Percentiles rank a stretch among this genome's conserved stretches.
Conservation (phyloP, 1,284 basidiomycete species). For the Trichosporon faecale region DNA sequence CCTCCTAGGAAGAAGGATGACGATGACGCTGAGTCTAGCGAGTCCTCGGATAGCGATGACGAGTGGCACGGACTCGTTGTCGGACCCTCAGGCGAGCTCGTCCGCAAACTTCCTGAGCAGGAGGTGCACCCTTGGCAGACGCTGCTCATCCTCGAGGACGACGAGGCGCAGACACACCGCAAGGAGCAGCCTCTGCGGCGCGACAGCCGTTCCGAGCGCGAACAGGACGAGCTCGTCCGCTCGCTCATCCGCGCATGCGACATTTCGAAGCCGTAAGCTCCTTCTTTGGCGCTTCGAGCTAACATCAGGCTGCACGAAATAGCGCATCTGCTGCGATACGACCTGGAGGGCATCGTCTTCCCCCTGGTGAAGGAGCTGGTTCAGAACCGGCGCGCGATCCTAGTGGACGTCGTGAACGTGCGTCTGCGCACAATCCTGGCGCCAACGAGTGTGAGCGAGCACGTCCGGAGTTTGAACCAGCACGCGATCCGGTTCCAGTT, state of each 20-base stretch:
- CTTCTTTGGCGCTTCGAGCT: background rate
- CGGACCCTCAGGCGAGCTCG: slow-evolving; percentile 18
- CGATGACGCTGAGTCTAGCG: slow-evolving; percentile 54
- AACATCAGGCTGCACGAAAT: slow-evolving; percentile 72
- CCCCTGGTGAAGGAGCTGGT: slow-evolving; percentile 86
- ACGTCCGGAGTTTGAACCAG: slow-evolving; percentile 56
- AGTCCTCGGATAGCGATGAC: slow-evolving; percentile 59
- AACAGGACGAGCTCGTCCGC: slow-evolving; percentile 61
- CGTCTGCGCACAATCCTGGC: slow-evolving; percentile 79
- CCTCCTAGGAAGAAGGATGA: slow-evolving; percentile 63
- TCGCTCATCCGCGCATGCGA: slow-evolving; percentile 61
- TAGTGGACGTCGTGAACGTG: slow-evolving; percentile 80
- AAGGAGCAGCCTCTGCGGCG: slow-evolving; percentile 1
- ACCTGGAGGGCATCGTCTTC: slow-evolving; percentile 78
- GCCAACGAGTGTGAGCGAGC: slow-evolving; percentile 64
- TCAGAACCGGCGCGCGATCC: slow-evolving; percentile 79
- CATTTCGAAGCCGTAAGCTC: slow-evolving; percentile 54
- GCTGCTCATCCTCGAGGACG: slow-evolving; percentile 62
- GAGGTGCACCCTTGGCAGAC: slow-evolving; percentile 86
- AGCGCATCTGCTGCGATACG: slow-evolving; percentile 77
- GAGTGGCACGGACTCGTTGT: slow-evolving; percentile 15
- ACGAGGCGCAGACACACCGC: slow-evolving; percentile 16
- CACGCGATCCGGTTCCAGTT: slow-evolving; percentile 64
- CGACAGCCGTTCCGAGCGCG: slow-evolving; percentile 12
- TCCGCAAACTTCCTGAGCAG: slow-evolving; percentile 26